Conservation (phyloP, 176 grass and related monocot genomes). For the Tuctoria greenei region DNA sequence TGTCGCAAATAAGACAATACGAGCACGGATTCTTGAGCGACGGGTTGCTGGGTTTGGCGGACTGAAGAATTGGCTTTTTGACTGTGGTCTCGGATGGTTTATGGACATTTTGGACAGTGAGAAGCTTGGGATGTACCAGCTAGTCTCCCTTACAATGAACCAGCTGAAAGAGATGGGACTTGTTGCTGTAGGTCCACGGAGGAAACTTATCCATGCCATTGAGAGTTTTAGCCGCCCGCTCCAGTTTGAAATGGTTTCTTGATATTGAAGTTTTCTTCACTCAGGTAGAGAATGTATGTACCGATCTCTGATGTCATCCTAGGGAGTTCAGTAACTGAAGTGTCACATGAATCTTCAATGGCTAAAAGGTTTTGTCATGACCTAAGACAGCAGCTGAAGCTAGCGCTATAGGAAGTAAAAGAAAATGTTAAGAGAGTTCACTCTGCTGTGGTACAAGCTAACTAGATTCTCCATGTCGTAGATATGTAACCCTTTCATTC, state of each 20-base stretch:
- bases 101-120: constrained; percentile 40
- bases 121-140: constrained; percentile 41
- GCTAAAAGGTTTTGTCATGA: constrained; percentile 5
- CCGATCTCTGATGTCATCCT: not conserved
- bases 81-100: constrained; percentile 47
- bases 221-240: constrained; percentile 32
- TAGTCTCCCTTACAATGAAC: constrained; percentile 52
- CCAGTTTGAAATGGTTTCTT: constrained; percentile 35
- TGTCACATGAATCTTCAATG: not conserved
- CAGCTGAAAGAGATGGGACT: constrained; percentile 62
- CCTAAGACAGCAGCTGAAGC: constrained; percentile 3
- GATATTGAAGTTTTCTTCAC: constrained; percentile 21
- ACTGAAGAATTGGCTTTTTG: constrained; percentile 55
- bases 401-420: not conserved
- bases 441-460: not conserved
- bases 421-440: not conserved
- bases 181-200: constrained; percentile 57
- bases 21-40: constrained; percentile 44
- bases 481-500: not conserved
- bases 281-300: constrained; percentile 4
- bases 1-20: constrained; percentile 40
- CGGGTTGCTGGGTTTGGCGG: constrained; percentile 44
- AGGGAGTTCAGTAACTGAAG: not conserved
- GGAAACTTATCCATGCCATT: constrained; percentile 59
- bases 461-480: not conserved